Conservation (phyloP, 345 rosid species). For the Nephelium lappaceum region DNA sequence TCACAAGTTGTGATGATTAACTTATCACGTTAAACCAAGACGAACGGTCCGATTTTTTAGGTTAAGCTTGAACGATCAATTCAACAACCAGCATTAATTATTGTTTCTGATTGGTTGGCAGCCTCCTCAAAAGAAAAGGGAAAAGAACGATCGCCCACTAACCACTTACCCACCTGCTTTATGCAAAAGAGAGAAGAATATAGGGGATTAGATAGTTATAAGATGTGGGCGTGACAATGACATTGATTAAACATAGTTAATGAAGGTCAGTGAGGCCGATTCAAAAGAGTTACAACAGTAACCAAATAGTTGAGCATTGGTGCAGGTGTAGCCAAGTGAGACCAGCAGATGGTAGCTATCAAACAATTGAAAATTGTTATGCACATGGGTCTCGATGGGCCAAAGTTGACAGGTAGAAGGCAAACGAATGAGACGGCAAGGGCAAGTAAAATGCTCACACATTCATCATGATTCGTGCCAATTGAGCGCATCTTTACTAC, state of each 20-base stretch:
- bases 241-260: neutral
- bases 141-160: neutral
- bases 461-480: neutral
- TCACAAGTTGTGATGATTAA: neutral
- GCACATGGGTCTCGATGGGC: neutral
- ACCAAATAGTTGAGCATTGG: neutral
- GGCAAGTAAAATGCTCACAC: neutral
- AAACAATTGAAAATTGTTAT: neutral
- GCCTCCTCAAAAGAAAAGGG: neutral
- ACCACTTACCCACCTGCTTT: neutral
- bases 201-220: neutral
- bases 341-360: neutral
- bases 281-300: neutral
- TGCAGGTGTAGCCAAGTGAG: neutral
- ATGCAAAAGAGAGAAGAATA: neutral
- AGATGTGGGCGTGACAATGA: neutral
- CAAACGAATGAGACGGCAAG: neutral
- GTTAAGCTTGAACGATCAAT: neutral
- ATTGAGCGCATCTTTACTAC: neutral
- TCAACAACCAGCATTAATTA: neutral
- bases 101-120: neutral
- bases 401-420: neutral
- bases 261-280: neutral
- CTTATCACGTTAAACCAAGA: neutral
- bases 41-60: neutral